Evolutionary conservation across 2,329 filamentous ascomycete genomes (phyloP).

Genomic region (Dactylonectria estremocensis): DNA sequence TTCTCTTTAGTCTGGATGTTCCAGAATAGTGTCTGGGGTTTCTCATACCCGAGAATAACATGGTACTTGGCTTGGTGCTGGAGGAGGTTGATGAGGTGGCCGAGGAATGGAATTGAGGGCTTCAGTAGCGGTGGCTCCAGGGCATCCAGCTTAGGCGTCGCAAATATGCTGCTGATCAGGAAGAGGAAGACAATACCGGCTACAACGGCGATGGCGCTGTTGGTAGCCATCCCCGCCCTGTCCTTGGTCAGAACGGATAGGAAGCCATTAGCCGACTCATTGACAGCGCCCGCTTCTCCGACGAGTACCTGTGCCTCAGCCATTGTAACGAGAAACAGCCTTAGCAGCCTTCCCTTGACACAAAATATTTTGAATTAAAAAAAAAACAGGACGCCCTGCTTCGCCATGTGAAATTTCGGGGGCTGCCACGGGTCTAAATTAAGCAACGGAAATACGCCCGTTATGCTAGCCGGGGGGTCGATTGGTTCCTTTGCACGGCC

Average conservation of each 20-base stretch:
- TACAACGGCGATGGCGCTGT: background rate
- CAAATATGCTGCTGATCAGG: background rate
- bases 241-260: background rate
- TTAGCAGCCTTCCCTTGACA: background rate
- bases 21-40: background rate
- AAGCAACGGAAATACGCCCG: too few species aligned
- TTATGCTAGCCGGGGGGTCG: background rate
- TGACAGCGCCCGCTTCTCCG: background rate
- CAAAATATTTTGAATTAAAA: background rate
- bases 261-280: background rate
- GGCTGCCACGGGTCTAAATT: too few species aligned
- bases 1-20: background rate
- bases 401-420: too few species aligned
- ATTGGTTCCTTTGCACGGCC: background rate
- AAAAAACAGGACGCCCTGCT: too few species aligned
- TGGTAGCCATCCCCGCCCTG: background rate
- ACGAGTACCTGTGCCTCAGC: background rate
- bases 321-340: background rate
- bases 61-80: conserved; percentile 16
- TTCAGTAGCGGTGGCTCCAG: conserved; percentile 17
- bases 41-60: conserved; percentile 12
- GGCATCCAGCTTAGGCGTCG: background rate
- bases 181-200: background rate
- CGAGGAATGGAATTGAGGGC: conserved; percentile 17
- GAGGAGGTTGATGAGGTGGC: conserved; percentile 14